Percentiles rank a stretch among this genome's conserved stretches.
These are phyloP conservation scores for Eremomyces bilateralis DNA, from an alignment of 495 filamentous ascomycete species.

Conservation along the genomic window DNA sequence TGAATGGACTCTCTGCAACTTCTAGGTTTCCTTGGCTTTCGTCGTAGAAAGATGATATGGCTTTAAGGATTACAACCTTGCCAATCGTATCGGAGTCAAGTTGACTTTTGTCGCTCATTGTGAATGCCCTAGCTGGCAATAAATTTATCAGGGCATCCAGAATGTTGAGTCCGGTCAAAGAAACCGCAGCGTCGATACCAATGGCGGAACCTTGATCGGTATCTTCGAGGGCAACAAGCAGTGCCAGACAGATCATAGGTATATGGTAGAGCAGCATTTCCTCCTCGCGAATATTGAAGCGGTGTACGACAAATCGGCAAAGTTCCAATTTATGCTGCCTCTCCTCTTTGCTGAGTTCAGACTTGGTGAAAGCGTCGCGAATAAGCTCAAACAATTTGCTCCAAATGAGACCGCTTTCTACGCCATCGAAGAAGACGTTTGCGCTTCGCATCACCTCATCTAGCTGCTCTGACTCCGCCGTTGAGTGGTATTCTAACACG, in stretches of 20 bases:
- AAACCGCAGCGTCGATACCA: no score
- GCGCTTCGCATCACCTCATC: slow-evolving; percentile 82
- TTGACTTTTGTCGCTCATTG: no score
- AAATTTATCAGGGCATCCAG: no score
- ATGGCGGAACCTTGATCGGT: no score
- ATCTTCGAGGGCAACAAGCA: slow-evolving; percentile 31
- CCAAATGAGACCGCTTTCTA: slow-evolving; percentile 87
- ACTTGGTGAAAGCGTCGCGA: slow-evolving; percentile 28
- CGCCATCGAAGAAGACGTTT: slow-evolving; percentile 88
- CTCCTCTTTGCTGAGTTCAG: slow-evolving; percentile 20
- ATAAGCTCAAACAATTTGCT: slow-evolving; percentile 46
- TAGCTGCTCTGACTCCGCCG: slow-evolving; percentile 40
- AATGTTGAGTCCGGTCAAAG: no score
- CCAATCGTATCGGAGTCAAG: no score
- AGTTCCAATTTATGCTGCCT: slow-evolving; percentile 40
- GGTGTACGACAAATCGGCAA: slow-evolving; percentile 57
- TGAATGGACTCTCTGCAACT: no score
- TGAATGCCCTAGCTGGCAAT: no score
- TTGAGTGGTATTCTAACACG: slow-evolving; percentile 44
- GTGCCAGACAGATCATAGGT: slow-evolving; percentile 46
- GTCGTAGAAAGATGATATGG: no score
- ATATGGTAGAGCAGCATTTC: slow-evolving; percentile 83
- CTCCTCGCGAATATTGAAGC: slow-evolving; percentile 89
- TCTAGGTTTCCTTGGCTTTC: no score
- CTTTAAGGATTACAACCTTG: no score